Conservation (phyloP, 176 grass and related monocot species). For the Aegilops longissima region DNA sequence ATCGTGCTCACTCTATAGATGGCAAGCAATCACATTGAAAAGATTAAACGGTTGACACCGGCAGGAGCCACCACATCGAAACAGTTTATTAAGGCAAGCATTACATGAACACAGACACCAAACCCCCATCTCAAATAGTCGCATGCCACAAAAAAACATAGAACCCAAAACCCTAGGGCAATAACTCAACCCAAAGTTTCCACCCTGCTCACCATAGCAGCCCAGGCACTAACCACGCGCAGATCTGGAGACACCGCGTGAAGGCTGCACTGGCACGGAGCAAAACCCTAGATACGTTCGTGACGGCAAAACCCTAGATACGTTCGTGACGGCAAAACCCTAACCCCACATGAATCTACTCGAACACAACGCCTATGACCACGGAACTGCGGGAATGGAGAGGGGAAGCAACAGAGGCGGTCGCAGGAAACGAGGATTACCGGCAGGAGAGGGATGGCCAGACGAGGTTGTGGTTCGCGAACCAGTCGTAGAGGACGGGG, state of each 20-base stretch:
- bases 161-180: constrained; percentile 43
- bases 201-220: neutral
- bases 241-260: constrained; percentile 20
- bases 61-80: neutral
- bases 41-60: neutral
- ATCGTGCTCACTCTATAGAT: neutral
- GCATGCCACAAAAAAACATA: constrained; percentile 7
- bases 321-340: constrained; percentile 23
- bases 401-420: neutral
- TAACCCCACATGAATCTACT: constrained; percentile 20
- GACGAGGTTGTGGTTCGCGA: constrained; percentile 88
- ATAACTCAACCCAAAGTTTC: neutral
- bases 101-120: neutral
- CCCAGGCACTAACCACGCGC: constrained; percentile 13
- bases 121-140: constrained; percentile 8
- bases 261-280: neutral
- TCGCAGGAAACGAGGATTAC: constrained; percentile 17
- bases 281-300: constrained; percentile 48
- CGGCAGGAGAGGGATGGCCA: constrained; percentile 95
- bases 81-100: neutral
- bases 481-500: constrained; percentile 94
- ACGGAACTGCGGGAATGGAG: neutral
- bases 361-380: neutral
- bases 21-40: neutral
- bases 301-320: constrained; percentile 39